These are phyloP conservation scores for Phytopythium boreale DNA, from an alignment of 352 stramenopile genomes.

Conservation along the genomic window DNA sequence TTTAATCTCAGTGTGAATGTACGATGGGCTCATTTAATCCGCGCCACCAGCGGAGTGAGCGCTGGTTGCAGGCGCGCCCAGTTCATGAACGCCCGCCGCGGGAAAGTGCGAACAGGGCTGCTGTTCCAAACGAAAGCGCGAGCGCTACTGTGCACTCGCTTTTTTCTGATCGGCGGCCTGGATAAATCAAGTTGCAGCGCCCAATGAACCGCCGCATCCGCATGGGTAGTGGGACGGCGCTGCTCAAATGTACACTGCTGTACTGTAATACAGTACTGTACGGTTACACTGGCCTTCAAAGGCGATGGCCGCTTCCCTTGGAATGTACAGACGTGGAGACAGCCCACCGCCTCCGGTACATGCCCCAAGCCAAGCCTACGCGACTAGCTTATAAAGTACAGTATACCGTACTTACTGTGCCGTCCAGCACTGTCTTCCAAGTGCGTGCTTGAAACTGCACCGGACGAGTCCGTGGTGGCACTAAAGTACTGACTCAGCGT, in stretches of 20 bases:
- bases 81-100: neutral
- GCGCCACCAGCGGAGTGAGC: neutral
- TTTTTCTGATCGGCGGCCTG: neutral
- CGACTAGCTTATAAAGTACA: no score
- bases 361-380: no score
- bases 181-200: constrained; percentile 3
- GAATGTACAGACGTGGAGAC: neutral
- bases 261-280: no score
- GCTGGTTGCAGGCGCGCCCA: neutral
- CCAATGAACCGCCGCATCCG: neutral
- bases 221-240: neutral
- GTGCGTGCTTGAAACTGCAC: no score
- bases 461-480: no score
- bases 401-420: no score
- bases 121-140: neutral
- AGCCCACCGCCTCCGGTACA: no score
- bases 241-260: neutral
- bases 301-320: neutral
- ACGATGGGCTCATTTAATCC: no score
- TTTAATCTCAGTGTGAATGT: no score
- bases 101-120: neutral
- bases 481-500: no score
- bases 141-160: neutral
- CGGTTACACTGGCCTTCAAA: neutral
- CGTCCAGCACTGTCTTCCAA: no score